phyloP scores from a whole-genome alignment of 495 filamentous ascomycete species.

The Aspergillus coremiiformis region DNA sequence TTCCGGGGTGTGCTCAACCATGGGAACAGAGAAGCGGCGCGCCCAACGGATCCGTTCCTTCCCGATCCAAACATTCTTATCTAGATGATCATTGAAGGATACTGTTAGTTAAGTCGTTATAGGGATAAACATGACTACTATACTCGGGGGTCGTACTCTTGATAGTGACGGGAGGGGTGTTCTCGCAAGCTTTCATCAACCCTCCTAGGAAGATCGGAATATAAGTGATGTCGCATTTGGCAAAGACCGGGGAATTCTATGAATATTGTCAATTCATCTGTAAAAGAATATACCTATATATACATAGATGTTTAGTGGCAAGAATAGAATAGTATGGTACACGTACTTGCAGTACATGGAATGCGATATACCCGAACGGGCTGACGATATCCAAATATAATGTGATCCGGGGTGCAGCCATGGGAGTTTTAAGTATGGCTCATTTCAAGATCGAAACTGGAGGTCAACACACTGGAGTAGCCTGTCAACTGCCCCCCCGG shows the following conservation, averaged over 20 bases:
- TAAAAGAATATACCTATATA: too few relatives aligned
- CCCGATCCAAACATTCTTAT: slow-evolving; percentile 61
- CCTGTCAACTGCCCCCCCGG: too few relatives aligned
- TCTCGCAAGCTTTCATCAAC: slow-evolving; percentile 58
- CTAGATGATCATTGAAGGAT: slow-evolving; percentile 28
- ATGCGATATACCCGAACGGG: slow-evolving; percentile 65
- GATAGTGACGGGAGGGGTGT: slow-evolving; percentile 56
- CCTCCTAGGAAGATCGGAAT: slow-evolving; percentile 65
- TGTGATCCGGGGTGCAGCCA: slow-evolving; percentile 52
- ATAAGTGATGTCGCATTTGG: slow-evolving; percentile 51
- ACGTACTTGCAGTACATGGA: slow-evolving; percentile 53
- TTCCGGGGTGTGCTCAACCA: slow-evolving; percentile 39
- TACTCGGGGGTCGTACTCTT: slow-evolving; percentile 47
- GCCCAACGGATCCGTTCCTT: slow-evolving; percentile 57
- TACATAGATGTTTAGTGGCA: too few relatives aligned
- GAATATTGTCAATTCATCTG: background rate
- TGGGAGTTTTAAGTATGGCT: too few relatives aligned
- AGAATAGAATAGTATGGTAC: too few relatives aligned
- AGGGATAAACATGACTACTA: background rate
- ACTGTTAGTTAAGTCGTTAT: background rate
- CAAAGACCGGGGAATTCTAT: slow-evolving; percentile 57
- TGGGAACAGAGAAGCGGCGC: slow-evolving; percentile 51
- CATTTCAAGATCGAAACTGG: too few relatives aligned
- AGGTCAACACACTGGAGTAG: too few relatives aligned
- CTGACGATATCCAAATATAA: slow-evolving; percentile 63